A percentile compares a stretch with the other conserved stretches of the same genome.
Evolutionary conservation across 768 basidiomycete genomes (phyloP).

Genomic region (Pisolithus sp.): DNA sequence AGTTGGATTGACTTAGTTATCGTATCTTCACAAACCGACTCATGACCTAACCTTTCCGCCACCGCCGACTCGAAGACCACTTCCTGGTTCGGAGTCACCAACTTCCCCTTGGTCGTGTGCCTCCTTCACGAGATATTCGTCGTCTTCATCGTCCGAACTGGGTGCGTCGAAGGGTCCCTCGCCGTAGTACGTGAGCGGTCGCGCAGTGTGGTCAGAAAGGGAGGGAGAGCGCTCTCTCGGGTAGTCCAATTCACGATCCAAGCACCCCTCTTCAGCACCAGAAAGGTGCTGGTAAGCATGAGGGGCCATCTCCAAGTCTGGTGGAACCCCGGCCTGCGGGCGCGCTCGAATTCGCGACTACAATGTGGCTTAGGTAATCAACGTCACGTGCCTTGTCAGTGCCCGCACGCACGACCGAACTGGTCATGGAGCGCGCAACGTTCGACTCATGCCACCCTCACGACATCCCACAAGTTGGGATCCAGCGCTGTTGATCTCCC

Average conservation of each 20-base stretch:
- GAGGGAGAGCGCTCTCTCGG: slow-evolving; percentile 1
- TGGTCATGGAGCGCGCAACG: too few species aligned
- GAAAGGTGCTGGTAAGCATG: slow-evolving; percentile 27
- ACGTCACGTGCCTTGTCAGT: neutral
- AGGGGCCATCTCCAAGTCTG: slow-evolving; percentile 19
- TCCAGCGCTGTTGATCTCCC: slow-evolving; percentile 79
- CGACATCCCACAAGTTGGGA: slow-evolving; percentile 68
- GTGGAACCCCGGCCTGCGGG: neutral
- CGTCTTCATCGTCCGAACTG: slow-evolving; percentile 72
- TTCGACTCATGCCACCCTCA: slow-evolving; percentile 27
- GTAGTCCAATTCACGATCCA: slow-evolving; percentile 5
- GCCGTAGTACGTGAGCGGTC: slow-evolving; percentile 53
- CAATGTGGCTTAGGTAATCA: neutral
- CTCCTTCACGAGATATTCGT: slow-evolving; percentile 44
- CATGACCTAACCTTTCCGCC: slow-evolving; percentile 28
- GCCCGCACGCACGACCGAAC: too few species aligned
- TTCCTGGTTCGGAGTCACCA: slow-evolving; percentile 22
- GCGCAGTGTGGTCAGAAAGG: slow-evolving; percentile 9
- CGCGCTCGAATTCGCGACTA: too few species aligned
- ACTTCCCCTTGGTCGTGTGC: slow-evolving; percentile 12
- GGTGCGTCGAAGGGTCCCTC: slow-evolving; percentile 75
- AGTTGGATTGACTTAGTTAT: slow-evolving; percentile 4
- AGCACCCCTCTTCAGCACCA: slow-evolving; percentile 21
- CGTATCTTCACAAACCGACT: neutral
- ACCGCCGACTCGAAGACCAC: slow-evolving; percentile 30